These are phyloP conservation scores for Blastocystis sp. DNA, from an alignment of 352 stramenopile species.

Conservation along the genomic window DNA sequence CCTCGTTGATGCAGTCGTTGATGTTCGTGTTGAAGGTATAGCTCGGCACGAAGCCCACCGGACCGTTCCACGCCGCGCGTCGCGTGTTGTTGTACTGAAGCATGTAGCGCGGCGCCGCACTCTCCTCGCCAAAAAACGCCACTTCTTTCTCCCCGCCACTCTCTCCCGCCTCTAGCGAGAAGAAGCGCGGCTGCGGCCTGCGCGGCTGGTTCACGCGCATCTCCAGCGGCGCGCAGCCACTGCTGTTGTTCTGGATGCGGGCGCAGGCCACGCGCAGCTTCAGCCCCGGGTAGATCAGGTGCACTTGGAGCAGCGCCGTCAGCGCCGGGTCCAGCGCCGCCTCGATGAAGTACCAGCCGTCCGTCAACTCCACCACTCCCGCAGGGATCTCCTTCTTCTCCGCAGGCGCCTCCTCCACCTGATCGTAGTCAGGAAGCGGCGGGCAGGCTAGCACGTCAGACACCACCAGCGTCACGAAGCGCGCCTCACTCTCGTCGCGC, in stretches of 20 bases:
- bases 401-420: not conserved
- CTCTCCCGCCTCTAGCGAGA: not conserved
- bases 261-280: conserved; percentile 41
- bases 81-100: conserved; percentile 56
- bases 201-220: conserved; percentile 32
- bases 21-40: conserved; percentile 16
- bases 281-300: conserved; percentile 41
- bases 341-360: conserved; percentile 64
- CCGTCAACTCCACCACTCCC: conserved; percentile 40
- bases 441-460: not conserved
- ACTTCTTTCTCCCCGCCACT: not conserved
- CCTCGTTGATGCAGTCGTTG: conserved; percentile 37
- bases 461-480: conserved; percentile 1
- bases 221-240: conserved; percentile 23
- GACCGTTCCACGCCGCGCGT: conserved; percentile 27
- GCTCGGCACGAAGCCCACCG: conserved; percentile 14
- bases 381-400: not conserved
- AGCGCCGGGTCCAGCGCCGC: conserved; percentile 35
- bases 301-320: conserved; percentile 18
- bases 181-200: not conserved
- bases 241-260: conserved; percentile 31
- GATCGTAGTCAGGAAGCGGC: conserved; percentile 24
- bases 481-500: conserved; percentile 17
- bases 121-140: not conserved
- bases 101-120: not conserved